These are phyloP conservation scores for Sporisorium scitamineum DNA, from an alignment of 1,284 basidiomycete species.

Conservation along the genomic window DNA sequence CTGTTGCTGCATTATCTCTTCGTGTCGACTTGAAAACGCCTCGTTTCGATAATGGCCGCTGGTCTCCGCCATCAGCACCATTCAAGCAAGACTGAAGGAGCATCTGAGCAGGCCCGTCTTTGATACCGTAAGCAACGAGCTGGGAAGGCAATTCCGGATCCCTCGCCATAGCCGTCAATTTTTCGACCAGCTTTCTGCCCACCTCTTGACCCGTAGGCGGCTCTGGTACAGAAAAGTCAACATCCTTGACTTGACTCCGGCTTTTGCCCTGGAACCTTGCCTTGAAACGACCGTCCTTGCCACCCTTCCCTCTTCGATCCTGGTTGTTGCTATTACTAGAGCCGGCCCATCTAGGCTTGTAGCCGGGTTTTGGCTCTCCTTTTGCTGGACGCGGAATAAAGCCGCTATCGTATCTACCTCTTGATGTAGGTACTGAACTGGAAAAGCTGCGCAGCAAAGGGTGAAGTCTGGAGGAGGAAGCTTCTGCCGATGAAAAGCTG, in stretches of 20 bases:
- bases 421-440: slow-evolving; percentile 4
- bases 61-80: background rate
- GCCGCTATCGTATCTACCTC: slow-evolving; percentile 17
- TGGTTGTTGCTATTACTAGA: background rate
- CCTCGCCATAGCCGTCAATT: slow-evolving; percentile 9
- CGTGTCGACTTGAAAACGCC: background rate
- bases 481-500: background rate
- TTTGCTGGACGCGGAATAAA: slow-evolving; percentile 5
- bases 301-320: background rate
- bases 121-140: slow-evolving; percentile 41
- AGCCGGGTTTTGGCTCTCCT: background rate
- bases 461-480: slow-evolving; percentile 6
- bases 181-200: slow-evolving; percentile 22
- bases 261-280: slow-evolving; percentile 9
- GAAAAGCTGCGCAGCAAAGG: slow-evolving; percentile 5
- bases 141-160: slow-evolving; percentile 24
- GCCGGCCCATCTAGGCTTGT: background rate
- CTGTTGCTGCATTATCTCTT: slow-evolving; percentile 3
- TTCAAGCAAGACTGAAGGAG: slow-evolving; percentile 7
- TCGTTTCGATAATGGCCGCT: background rate
- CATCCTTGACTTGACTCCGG: slow-evolving; percentile 2
- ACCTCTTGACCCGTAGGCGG: slow-evolving; percentile 34
- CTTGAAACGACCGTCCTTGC: slow-evolving; percentile 9
- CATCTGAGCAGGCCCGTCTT: slow-evolving; percentile 18
- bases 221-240: slow-evolving; percentile 24